phyloP scores from a whole-genome alignment of 768 basidiomycete species.

The Leccinum variicolor region DNA sequence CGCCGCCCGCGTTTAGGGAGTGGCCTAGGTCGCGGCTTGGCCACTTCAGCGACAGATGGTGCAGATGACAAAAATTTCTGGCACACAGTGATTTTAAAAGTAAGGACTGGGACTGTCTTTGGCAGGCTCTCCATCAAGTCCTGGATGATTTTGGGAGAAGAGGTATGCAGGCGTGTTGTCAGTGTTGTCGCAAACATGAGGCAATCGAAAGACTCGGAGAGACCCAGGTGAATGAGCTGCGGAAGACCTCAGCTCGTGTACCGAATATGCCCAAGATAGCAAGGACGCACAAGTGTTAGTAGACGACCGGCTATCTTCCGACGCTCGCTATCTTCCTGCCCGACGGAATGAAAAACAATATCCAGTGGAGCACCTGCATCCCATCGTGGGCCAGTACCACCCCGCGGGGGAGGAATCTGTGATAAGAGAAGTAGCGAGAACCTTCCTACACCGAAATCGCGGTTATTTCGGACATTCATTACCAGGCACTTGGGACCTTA shows the following conservation, averaged over 20 bases:
- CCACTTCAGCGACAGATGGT: conserved; percentile 7
- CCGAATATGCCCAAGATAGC: background rate
- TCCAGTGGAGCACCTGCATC: conserved; percentile 51
- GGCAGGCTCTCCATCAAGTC: conserved; percentile 37
- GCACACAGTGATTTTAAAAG: conserved; percentile 44
- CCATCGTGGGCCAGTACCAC: conserved; percentile 48
- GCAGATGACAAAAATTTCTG: conserved; percentile 35
- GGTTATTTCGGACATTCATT: conserved; percentile 7
- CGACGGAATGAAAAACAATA: conserved; percentile 38
- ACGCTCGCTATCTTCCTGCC: conserved; percentile 30
- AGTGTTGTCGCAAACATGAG: conserved; percentile 34
- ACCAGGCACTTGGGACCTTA: conserved; percentile 3
- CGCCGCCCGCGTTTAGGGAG: conserved; percentile 25
- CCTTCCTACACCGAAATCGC: conserved; percentile 26
- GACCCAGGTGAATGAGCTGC: conserved; percentile 42
- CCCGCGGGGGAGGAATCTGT: conserved; percentile 56
- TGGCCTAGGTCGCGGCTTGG: conserved; percentile 33
- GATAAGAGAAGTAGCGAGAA: conserved; percentile 54
- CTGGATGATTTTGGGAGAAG: conserved; percentile 27
- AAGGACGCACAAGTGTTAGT: conserved; percentile 28
- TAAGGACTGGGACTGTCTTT: conserved; percentile 33
- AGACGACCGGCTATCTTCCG: conserved; percentile 36
- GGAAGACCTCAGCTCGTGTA: background rate
- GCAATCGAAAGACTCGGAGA: conserved; percentile 36
- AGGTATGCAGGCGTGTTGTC: conserved; percentile 34